Percentiles rank a stretch among this genome's conserved stretches.
phyloP scores from a whole-genome alignment of 441 rosid genomes.

The Biscutella laevigata region DNA sequence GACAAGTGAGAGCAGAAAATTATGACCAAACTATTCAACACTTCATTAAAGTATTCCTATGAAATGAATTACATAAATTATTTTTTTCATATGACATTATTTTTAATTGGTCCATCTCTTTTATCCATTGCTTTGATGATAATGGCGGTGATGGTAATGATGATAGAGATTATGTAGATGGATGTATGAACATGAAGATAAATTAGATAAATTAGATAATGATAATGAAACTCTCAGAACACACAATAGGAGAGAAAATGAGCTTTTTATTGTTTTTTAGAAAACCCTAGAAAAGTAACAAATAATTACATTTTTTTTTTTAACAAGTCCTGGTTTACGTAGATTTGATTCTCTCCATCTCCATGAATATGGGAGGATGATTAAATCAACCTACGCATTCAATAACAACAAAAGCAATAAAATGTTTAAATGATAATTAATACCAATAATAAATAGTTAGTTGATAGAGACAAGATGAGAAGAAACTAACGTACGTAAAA shows the following conservation, averaged over 20 bases:
- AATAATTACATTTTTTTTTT: slow-evolving; percentile 2
- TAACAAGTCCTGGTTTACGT: not conserved
- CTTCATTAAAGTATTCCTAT: too few species aligned
- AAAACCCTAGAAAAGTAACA: slow-evolving; percentile 5
- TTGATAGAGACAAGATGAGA: slow-evolving; percentile 20
- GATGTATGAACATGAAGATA: too few species aligned
- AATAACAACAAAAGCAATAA: not conserved
- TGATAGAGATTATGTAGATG: too few species aligned
- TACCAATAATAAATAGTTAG: not conserved
- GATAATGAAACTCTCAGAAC: not conserved
- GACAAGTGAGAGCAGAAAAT: slow-evolving; percentile 21
- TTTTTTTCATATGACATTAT: not conserved
- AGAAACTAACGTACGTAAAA: slow-evolving; percentile 20
- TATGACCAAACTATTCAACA: slow-evolving; percentile 17
- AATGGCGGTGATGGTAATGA: too few species aligned
- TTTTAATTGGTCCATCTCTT: too few species aligned
- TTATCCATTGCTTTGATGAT: not conserved
- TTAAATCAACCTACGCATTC: slow-evolving; percentile 8
- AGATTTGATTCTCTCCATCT: slow-evolving; percentile 16
- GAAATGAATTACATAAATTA: too few species aligned
- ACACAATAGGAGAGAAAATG: not conserved
- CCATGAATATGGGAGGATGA: slow-evolving; percentile 13
- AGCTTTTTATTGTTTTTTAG: not conserved
- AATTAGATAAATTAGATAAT: too few species aligned
- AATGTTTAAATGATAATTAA: not conserved